Conservation (phyloP, 202 grass and related monocot genomes). For the Dendrocalamus latiflorus region DNA sequence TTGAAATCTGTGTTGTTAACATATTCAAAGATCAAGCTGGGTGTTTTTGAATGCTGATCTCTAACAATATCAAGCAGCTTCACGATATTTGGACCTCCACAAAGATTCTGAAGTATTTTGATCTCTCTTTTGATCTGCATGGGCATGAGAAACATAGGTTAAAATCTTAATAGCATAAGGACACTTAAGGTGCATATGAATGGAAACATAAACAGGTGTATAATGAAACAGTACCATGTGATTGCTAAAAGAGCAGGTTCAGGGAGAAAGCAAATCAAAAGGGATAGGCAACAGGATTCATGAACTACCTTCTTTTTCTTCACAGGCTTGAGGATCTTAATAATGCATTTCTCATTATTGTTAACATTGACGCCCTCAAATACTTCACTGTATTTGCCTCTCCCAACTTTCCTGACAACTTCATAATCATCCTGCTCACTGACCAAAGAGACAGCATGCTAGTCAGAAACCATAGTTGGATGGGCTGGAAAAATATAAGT, state of each 20-base stretch:
- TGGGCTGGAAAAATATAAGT: neutral
- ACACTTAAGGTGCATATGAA: no score
- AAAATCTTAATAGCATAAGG: no score
- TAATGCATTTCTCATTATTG: conserved; percentile 89
- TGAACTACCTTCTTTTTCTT: conserved; percentile 94
- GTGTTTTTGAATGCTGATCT: conserved; percentile 93
- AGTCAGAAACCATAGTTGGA: neutral
- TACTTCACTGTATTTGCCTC: conserved; percentile 98
- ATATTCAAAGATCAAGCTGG: conserved; percentile 93
- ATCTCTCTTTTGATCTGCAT: conserved; percentile 97
- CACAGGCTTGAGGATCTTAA: conserved; percentile 97
- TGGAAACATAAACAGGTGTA: neutral
- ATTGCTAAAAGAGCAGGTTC: neutral
- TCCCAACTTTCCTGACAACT: conserved; percentile 93
- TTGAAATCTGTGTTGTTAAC: conserved; percentile 98
- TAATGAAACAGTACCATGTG: neutral
- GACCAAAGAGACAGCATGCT: conserved; percentile 14
- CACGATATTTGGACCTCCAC: conserved; percentile 88
- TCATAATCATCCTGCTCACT: conserved; percentile 98
- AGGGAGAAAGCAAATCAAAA: neutral
- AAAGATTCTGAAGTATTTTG: conserved; percentile 98
- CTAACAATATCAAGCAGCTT: conserved; percentile 94
- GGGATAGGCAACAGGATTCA: neutral
- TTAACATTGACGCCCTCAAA: conserved; percentile 91
- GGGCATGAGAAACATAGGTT: conserved; percentile 4